These are phyloP conservation scores for Hanseniaspora valbyensis DNA, from an alignment of 805 yeast genomes.

Conservation along the genomic window DNA sequence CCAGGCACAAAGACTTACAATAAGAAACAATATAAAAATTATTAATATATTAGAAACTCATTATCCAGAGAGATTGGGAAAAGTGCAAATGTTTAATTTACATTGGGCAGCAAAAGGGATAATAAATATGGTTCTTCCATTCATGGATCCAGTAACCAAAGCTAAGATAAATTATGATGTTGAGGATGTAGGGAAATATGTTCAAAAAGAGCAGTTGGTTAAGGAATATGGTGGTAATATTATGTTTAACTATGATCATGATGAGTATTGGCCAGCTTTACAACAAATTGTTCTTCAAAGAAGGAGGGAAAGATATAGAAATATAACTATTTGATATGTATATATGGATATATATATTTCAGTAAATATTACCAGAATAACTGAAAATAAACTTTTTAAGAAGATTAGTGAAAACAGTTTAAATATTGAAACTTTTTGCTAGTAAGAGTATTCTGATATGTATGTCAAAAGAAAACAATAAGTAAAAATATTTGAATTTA, in stretches of 20 bases:
- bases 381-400: too few relatives aligned
- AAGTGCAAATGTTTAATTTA: slow-evolving; percentile 80
- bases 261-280: slow-evolving; percentile 53
- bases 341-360: too few relatives aligned
- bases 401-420: too few relatives aligned
- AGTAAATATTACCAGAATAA: too few relatives aligned
- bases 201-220: slow-evolving; percentile 73
- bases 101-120: slow-evolving; percentile 81
- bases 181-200: slow-evolving; percentile 65
- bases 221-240: slow-evolving; percentile 73
- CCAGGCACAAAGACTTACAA: too few relatives aligned
- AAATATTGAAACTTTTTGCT: too few relatives aligned
- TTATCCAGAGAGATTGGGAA: slow-evolving; percentile 68
- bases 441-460: too few relatives aligned
- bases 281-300: background rate
- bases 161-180: slow-evolving; percentile 88
- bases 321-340: too few relatives aligned
- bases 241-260: slow-evolving; percentile 74
- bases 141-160: slow-evolving; percentile 89
- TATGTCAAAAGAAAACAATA: too few relatives aligned
- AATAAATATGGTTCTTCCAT: slow-evolving; percentile 81
- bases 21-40: too few relatives aligned
- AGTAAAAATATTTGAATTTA: too few relatives aligned
- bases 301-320: slow-evolving; percentile 27
- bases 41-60: too few relatives aligned